Evolutionary conservation across 2,329 filamentous ascomycete genomes (phyloP).

Genomic region (Falciphora oryzae): DNA sequence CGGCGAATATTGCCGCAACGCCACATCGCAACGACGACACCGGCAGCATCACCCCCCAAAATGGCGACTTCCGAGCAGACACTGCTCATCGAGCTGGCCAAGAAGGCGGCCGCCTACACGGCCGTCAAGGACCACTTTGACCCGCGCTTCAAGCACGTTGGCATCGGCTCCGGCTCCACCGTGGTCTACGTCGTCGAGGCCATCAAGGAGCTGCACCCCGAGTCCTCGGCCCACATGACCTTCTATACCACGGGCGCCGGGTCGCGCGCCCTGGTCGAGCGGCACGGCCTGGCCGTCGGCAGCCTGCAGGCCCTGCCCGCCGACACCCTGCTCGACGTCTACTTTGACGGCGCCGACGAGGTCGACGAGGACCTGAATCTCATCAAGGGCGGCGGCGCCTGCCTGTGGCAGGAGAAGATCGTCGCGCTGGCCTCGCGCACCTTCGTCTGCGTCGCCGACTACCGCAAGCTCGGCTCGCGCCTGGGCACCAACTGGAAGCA

Average conservation of each 20-base stretch:
- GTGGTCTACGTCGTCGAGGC: slow-evolving; percentile 83
- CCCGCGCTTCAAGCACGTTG: slow-evolving; percentile 57
- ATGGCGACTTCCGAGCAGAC: slow-evolving; percentile 18
- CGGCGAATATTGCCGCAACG: neutral
- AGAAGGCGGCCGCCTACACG: slow-evolving; percentile 66
- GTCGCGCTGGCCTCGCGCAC: slow-evolving; percentile 79
- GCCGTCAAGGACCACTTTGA: slow-evolving; percentile 70
- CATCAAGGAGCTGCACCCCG: slow-evolving; percentile 56
- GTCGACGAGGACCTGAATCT: slow-evolving; percentile 92
- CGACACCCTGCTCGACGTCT: slow-evolving; percentile 68
- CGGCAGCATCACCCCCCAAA: slow-evolving; percentile 1
- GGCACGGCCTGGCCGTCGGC: slow-evolving; percentile 69
- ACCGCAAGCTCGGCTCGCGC: slow-evolving; percentile 76
- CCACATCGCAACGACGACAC: slow-evolving; percentile 20
- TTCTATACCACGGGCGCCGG: slow-evolving; percentile 94
- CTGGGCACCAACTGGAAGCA: slow-evolving; percentile 74
- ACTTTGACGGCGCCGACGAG: slow-evolving; percentile 95
- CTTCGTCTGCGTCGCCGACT: slow-evolving; percentile 76
- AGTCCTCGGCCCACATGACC: slow-evolving; percentile 58
- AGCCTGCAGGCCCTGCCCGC: slow-evolving; percentile 66
- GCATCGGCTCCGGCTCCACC: slow-evolving; percentile 76
- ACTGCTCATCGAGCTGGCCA: slow-evolving; percentile 60
- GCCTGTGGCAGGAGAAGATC: slow-evolving; percentile 95
- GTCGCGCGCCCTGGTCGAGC: slow-evolving; percentile 77
- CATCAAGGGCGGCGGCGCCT: slow-evolving; percentile 97